Base-by-base conservation (phyloP, 129 eudicot species). In the Kitagawia praeruptora region DNA sequence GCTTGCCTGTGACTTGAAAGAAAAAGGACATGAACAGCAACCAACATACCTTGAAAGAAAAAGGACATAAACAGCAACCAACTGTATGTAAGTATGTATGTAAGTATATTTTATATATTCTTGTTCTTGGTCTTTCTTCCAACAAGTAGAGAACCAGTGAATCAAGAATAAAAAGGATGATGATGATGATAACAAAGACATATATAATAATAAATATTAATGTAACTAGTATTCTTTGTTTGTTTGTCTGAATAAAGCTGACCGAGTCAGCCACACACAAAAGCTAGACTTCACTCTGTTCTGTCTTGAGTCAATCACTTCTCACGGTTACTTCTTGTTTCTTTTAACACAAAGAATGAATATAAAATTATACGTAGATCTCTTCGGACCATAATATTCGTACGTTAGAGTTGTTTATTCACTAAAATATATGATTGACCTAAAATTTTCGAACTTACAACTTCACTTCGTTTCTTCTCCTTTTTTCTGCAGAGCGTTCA, bases 1-100 rank as follows among this genome's bases (percentile, higher is more conserved):
- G 25, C 37, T 64, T 75, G 70, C 66, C 83, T 54, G 69, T 31
- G 31, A 75, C 9, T 41, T 70, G 45, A 46, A 40, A 76, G 81
- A 82, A 23, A 79, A 25, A n/a, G n/a, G n/a, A n/a, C n/a, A n/a
- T n/a, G n/a, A n/a, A n/a, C n/a, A n/a, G n/a, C n/a, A n/a, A n/a
- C n/a, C n/a, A n/a, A n/a, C n/a, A n/a, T n/a, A n/a, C n/a, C 9
- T 41, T 70, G 45, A 46, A 40, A 76, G 81, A 82, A 23, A 79
- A 25, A 82, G 83, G 37, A 45, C 79, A 71, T 47, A 45, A 75
- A 39, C 56, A 74, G 83, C 81, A 85, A 81, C 81, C 56, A 79
- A 14, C 18, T 15, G 75, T 37, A 10, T 37, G 45, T 70, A 31
- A 31, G 34, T 1, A 70, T 42, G 1, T 9, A 37, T 48, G 54